Percentiles rank a stretch among this genome's conserved stretches.
These are phyloP conservation scores for Daldinia sp. DNA, from an alignment of 2,329 filamentous ascomycete species.

Conservation along the genomic window DNA sequence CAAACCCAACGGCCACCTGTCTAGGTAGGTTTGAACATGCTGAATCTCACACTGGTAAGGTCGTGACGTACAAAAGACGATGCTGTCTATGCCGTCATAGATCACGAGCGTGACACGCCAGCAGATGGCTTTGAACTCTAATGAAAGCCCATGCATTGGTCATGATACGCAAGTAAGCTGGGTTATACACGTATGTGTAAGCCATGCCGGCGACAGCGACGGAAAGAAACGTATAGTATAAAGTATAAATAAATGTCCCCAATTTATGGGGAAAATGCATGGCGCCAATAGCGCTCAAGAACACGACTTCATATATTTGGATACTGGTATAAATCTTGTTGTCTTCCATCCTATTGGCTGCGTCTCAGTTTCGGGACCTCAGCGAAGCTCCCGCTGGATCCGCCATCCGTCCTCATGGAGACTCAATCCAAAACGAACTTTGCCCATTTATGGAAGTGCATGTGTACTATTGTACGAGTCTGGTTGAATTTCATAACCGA, in stretches of 20 bases:
- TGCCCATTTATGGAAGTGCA: neutral
- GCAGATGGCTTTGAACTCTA: constrained; percentile 10
- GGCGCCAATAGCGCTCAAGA: constrained; percentile 6
- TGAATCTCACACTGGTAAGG: constrained; percentile 6
- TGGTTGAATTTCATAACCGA: constrained; percentile 1
- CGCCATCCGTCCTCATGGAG: constrained; percentile 8
- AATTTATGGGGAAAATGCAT: constrained; percentile 1
- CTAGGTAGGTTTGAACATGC: neutral
- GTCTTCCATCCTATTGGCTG: constrained; percentile 20
- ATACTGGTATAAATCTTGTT: constrained; percentile 12
- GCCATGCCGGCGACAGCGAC: neutral
- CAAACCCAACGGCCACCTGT: neutral
- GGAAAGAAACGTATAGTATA: neutral
- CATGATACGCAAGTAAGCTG: neutral
- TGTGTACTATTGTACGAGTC: neutral
- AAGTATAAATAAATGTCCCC: constrained; percentile 6
- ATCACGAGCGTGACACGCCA: neutral
- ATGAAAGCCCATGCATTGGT: constrained; percentile 4
- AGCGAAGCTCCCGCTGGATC: constrained; percentile 13
- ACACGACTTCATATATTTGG: constrained; percentile 11
- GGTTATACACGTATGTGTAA: neutral
- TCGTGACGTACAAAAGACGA: constrained; percentile 24
- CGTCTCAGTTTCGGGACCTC: constrained; percentile 21
- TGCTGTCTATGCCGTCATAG: constrained; percentile 25
- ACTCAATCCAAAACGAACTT: constrained; percentile 13